phyloP scores from a whole-genome alignment of 2,329 filamentous ascomycete genomes.

The Verticillium zaregamsianum region DNA sequence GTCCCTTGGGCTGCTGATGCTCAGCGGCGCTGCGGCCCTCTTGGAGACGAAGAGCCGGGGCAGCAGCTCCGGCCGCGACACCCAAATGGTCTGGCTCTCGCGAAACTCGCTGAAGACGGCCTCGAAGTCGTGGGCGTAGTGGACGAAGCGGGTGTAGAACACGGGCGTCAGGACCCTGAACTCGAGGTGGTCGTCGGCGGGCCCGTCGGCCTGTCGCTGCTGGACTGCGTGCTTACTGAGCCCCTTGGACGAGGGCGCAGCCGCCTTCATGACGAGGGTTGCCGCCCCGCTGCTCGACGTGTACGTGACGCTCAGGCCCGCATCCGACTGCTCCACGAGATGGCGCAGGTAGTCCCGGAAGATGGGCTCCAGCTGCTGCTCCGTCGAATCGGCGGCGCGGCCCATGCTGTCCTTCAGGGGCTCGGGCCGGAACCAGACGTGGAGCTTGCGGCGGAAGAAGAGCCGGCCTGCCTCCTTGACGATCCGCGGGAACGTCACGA shows the following conservation, averaged over 20 bases:
- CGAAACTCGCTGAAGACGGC: constrained; percentile 57
- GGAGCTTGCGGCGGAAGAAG: constrained; percentile 51
- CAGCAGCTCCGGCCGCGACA: constrained; percentile 51
- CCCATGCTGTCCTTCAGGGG: constrained; percentile 52
- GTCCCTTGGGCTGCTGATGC: constrained; percentile 29
- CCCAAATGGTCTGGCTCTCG: constrained; percentile 54
- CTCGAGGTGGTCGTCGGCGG: constrained; percentile 40
- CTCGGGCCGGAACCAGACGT: constrained; percentile 64
- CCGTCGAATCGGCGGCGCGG: constrained; percentile 45
- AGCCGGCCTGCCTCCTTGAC: constrained; percentile 54
- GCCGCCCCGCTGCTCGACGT: constrained; percentile 43
- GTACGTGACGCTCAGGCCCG: constrained; percentile 48
- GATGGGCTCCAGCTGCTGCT: constrained; percentile 39
- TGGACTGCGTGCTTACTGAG: neutral
- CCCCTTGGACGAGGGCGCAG: constrained; percentile 12
- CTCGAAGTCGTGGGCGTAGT: constrained; percentile 58
- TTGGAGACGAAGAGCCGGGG: constrained; percentile 36
- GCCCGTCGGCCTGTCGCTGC: constrained; percentile 30
- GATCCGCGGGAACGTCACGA: constrained; percentile 63
- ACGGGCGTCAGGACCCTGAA: constrained; percentile 58
- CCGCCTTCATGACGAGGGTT: neutral
- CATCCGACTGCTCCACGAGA: constrained; percentile 42
- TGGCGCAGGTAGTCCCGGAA: constrained; percentile 45
- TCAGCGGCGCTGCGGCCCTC: constrained; percentile 29
- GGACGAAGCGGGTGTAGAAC: constrained; percentile 64